phyloP scores from a whole-genome alignment of 306 rosid genomes.

The Castanea crenata region DNA sequence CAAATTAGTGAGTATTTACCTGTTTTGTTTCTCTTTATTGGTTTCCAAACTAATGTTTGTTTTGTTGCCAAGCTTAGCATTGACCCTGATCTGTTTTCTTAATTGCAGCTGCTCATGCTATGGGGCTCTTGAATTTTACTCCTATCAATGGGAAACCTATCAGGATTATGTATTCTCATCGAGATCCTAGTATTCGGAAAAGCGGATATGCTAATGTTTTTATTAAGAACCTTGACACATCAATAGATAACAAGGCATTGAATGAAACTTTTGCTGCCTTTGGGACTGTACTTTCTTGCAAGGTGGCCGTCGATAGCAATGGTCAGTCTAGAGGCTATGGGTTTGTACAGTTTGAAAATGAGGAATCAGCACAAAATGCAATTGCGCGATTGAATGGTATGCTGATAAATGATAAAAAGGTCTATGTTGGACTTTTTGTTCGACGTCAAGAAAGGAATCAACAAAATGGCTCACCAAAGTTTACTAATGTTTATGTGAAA shows the following conservation, averaged over 20 bases:
- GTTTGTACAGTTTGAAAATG: constrained; percentile 74
- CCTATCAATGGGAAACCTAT: constrained; percentile 71
- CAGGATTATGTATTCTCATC: constrained; percentile 81
- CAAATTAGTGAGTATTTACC: background rate
- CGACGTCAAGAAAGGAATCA: constrained; percentile 57
- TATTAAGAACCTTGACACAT: constrained; percentile 66
- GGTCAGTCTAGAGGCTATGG: constrained; percentile 86
- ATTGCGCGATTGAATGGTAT: constrained; percentile 65
- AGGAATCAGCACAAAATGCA: constrained; percentile 62
- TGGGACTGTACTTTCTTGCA: constrained; percentile 82
- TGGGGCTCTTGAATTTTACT: constrained; percentile 60
- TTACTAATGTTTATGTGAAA: constrained; percentile 78
- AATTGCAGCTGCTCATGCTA: constrained; percentile 58
- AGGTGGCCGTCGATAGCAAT: constrained; percentile 60
- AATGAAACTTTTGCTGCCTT: constrained; percentile 71
- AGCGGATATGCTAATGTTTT: constrained; percentile 80
- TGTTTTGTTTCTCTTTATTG: constrained; percentile 1
- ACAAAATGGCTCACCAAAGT: constrained; percentile 48
- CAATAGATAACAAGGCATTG: constrained; percentile 80
- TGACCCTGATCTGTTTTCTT: background rate
- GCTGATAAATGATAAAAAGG: constrained; percentile 72
- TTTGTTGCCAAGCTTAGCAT: background rate
- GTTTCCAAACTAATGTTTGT: background rate
- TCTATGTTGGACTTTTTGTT: constrained; percentile 58
- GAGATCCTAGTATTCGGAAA: constrained; percentile 79